phyloP scores from a whole-genome alignment of 139 green algal species.

The Micromonas pusilla region DNA sequence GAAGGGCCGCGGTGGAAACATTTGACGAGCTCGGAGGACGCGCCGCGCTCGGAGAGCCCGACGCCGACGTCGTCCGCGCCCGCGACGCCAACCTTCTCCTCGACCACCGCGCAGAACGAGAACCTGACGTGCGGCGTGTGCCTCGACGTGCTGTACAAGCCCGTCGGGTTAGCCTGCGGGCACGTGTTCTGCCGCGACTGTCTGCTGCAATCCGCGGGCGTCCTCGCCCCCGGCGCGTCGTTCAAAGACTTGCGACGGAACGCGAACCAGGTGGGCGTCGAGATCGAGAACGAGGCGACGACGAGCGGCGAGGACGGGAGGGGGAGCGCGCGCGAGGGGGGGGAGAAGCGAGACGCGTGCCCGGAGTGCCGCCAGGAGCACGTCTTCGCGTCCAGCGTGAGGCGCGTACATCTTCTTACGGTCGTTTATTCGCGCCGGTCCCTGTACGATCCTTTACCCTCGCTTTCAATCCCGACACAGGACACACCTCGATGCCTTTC shows the following conservation, averaged over 20 bases:
- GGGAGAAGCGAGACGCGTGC: not conserved
- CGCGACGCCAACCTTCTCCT: not conserved
- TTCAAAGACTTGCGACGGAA: not conserved
- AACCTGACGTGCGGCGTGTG: not conserved
- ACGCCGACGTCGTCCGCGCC: not conserved
- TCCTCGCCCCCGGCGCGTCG: not conserved
- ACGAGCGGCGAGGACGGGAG: not conserved
- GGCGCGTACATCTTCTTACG: no score
- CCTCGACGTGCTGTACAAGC: not conserved
- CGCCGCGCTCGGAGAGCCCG: no score
- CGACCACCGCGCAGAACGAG: not conserved
- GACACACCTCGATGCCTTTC: no score
- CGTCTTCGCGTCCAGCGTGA: not conserved
- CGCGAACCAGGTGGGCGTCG: not conserved
- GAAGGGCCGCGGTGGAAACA: not conserved
- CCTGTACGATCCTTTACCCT: no score
- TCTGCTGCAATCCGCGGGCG: not conserved
- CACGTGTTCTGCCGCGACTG: slow-evolving; percentile 5
- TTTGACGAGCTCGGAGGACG: not conserved
- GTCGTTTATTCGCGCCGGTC: no score
- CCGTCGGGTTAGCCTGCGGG: not conserved
- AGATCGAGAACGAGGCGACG: not conserved
- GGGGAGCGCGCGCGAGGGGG: not conserved
- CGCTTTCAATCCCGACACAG: no score
- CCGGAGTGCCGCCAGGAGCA: not conserved